Evolutionary conservation across 2,329 filamentous ascomycete genomes (phyloP), one percentile per base, ranked within the genome.

Genomic region (Claviceps spartinae): DNA sequence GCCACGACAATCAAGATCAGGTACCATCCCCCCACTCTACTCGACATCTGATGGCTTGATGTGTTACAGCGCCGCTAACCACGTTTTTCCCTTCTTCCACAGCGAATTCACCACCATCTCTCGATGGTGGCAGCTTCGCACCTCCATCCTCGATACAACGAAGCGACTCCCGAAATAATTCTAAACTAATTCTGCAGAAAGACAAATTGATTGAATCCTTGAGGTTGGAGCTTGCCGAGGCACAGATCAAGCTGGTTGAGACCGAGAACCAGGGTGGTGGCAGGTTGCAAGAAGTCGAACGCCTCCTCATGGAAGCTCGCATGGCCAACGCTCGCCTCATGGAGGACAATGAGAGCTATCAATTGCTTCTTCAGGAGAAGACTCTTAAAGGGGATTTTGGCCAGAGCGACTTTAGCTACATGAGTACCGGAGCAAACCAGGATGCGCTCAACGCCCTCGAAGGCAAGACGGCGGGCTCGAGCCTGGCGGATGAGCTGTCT

Each of bases 281-380:
- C 46, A 83, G 86, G 30, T 73, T 95, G 63, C 86, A 88, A 58
- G 88, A 95, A 67, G 79, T 97, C n/a, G 90, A 97, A 70, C 85
- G 86, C 60, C 81, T 87, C 57, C 78, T 97, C 50, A 82, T 96
- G 69, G 91, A 97, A 64, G 85, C 88, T 41, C 88, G 90, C 61
- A 93, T 97, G 85, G 86, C 89, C 59, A 98, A 97, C 64, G 93
- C 93, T 53, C 82, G 90, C 46, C 74, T 98, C 56, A 93, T 96
- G 86, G 93, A 98, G 70, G 93, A 98, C 68, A 97, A 97, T 62
- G 93, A 98, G 69, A 95, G 89, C 69, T 98, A 95, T 69, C 91
- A 97, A 69, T 78, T 97, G 40, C 81, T 98, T 18, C 81, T 98
- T 24, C 88, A 89, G 63, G 90, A 97, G 68, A 91, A 89, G 75